phyloP scores from a whole-genome alignment of 352 stramenopile species.

The Nothophytophthora sp. region DNA sequence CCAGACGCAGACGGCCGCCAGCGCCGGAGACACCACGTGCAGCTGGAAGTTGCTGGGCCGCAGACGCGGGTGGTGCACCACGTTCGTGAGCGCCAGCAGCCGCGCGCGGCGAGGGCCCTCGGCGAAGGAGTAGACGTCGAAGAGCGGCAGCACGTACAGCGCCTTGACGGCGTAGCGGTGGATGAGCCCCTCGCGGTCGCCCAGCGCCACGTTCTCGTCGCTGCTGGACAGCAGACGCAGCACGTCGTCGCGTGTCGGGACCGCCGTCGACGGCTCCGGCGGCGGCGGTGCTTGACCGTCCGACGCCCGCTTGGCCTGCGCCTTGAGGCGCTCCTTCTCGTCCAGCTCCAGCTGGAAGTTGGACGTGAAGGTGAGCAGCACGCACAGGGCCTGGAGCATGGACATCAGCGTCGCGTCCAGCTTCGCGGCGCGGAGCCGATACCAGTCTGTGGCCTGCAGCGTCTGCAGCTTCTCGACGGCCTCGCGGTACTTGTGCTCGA shows the following conservation, averaged over 20 bases:
- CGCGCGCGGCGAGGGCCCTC: conserved; percentile 62
- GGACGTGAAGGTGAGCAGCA: conserved; percentile 72
- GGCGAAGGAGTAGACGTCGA: conserved; percentile 80
- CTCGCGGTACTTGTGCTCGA: conserved; percentile 66
- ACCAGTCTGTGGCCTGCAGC: conserved; percentile 74
- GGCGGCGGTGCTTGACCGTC: too few relatives aligned
- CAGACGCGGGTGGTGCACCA: conserved; percentile 76
- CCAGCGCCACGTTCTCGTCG: conserved; percentile 81
- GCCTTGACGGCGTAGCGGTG: conserved; percentile 80
- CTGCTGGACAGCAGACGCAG: conserved; percentile 70
- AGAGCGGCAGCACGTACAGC: conserved; percentile 76
- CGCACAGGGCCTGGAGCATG: conserved; percentile 64
- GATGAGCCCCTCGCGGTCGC: conserved; percentile 81
- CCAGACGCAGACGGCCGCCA: conserved; percentile 64
- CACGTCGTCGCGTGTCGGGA: conserved; percentile 59
- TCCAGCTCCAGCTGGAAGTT: conserved; percentile 59
- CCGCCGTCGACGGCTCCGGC: conserved; percentile 26
- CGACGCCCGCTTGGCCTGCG: conserved; percentile 20
- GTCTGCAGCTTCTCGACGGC: conserved; percentile 52
- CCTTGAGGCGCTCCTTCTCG: conserved; percentile 14
- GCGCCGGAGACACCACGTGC: conserved; percentile 59
- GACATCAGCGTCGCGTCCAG: conserved; percentile 63
- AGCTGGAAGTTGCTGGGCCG: conserved; percentile 66
- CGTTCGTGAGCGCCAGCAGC: conserved; percentile 59
- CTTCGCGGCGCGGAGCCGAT: conserved; percentile 59